Conservation (phyloP, 2,329 filamentous ascomycete genomes). For the Tolypocladium tundrense region DNA sequence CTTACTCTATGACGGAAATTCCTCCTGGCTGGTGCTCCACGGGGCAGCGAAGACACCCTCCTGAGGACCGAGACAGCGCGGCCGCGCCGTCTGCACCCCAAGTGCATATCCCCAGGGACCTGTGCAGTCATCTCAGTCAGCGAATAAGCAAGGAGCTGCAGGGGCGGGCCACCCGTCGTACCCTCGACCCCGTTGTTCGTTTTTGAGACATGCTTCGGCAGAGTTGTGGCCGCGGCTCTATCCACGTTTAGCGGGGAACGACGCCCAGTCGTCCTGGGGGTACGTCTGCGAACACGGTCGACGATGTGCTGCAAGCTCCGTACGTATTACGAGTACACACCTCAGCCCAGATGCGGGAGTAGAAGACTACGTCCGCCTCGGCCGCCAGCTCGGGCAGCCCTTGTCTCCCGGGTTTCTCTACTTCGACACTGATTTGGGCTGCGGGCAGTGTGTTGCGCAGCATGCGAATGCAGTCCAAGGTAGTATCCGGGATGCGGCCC, state of each 20-base stretch:
- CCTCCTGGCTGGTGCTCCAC: slow-evolving; percentile 27
- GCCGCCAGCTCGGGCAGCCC: slow-evolving; percentile 50
- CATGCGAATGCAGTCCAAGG: slow-evolving; percentile 46
- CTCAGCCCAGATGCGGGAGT: slow-evolving; percentile 61
- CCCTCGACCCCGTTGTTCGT: slow-evolving; percentile 33
- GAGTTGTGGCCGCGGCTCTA: slow-evolving; percentile 30
- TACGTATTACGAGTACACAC: slow-evolving; percentile 25
- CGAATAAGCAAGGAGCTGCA: slow-evolving; percentile 3
- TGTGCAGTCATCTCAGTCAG: slow-evolving; percentile 16
- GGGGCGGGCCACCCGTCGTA: slow-evolving; percentile 19
- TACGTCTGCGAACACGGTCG: background rate
- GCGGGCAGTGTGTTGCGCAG: slow-evolving; percentile 35
- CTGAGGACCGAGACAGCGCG: slow-evolving; percentile 17
- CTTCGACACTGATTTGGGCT: slow-evolving; percentile 54
- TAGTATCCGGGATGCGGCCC: slow-evolving; percentile 56
- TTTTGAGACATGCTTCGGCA: slow-evolving; percentile 39
- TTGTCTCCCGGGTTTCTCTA: slow-evolving; percentile 56
- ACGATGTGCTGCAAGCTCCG: background rate
- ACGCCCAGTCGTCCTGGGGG: background rate
- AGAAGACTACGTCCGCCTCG: slow-evolving; percentile 62
- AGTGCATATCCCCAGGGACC: slow-evolving; percentile 43
- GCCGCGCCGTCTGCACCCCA: slow-evolving; percentile 45
- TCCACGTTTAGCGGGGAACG: background rate
- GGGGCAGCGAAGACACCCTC: slow-evolving; percentile 23
- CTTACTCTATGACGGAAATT: slow-evolving; percentile 50